Percentiles rank a stretch among this genome's conserved stretches.
Conservation (phyloP, 1,139 yeast species). For the Yamadazyma buinensis region DNA sequence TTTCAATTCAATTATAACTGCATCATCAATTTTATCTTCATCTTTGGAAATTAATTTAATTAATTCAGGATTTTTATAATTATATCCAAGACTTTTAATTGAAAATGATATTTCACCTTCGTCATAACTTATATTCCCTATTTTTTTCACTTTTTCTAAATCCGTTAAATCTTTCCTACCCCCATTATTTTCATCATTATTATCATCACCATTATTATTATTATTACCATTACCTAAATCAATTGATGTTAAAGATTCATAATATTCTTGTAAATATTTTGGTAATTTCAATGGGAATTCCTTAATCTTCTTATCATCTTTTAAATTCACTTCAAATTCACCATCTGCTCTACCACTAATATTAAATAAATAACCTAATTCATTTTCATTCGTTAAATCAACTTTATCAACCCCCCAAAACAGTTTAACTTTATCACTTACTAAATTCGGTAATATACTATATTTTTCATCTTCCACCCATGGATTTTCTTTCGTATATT, state of each 20-base stretch:
- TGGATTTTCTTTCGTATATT: constrained; percentile 33
- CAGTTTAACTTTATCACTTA: constrained; percentile 42
- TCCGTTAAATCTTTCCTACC: constrained; percentile 4
- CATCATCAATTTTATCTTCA: constrained; percentile 24
- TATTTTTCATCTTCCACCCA: constrained; percentile 54
- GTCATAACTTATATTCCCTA: constrained; percentile 26
- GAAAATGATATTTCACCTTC: constrained; percentile 25
- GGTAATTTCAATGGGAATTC: constrained; percentile 35
- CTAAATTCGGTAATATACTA: constrained; percentile 58
- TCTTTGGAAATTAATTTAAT: constrained; percentile 13
- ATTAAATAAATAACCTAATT: constrained; percentile 42
- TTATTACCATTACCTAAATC: constrained; percentile 10
- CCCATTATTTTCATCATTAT: constrained; percentile 6
- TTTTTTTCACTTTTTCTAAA: constrained; percentile 10
- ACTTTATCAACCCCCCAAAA: constrained; percentile 45
- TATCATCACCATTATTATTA: constrained; percentile 3
- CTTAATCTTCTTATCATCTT: constrained; percentile 4
- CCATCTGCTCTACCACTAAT: constrained; percentile 51
- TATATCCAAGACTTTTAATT: constrained; percentile 23
- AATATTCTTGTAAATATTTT: constrained; percentile 34
- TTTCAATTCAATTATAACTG: constrained; percentile 26
- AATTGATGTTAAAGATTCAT: constrained; percentile 24
- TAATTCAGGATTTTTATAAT: constrained; percentile 19
- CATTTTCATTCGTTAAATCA: constrained; percentile 12
- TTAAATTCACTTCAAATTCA: constrained; percentile 23